phyloP scores from a whole-genome alignment of 2,329 filamentous ascomycete genomes.

The Nemania abortiva region DNA sequence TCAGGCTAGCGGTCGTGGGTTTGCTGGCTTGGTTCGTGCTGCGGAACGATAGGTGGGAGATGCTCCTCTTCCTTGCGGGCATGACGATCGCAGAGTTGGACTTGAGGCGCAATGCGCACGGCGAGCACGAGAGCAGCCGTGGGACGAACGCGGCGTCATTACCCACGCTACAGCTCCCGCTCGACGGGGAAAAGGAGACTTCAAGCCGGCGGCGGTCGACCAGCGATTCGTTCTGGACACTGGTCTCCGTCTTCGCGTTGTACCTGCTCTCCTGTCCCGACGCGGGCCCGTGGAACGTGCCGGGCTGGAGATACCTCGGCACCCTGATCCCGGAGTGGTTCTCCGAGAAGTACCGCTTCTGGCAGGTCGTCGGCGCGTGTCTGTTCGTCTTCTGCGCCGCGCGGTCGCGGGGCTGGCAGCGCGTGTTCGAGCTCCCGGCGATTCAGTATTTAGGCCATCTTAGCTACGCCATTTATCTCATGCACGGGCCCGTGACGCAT shows the following conservation, averaged over 20 bases:
- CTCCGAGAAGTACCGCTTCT: conserved; percentile 65
- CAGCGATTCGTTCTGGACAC: conserved; percentile 52
- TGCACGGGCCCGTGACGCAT: conserved; percentile 69
- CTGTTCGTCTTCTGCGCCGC: conserved; percentile 65
- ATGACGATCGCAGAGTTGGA: conserved; percentile 68
- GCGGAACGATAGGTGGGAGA: conserved; percentile 64
- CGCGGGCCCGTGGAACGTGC: conserved; percentile 56
- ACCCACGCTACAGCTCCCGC: conserved; percentile 42
- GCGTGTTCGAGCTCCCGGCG: conserved; percentile 61
- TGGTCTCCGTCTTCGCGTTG: conserved; percentile 62
- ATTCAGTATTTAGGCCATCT: conserved; percentile 71
- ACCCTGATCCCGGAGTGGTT: conserved; percentile 64
- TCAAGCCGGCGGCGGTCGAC: conserved; percentile 30
- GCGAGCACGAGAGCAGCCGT: conserved; percentile 20
- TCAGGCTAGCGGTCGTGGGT: conserved; percentile 59
- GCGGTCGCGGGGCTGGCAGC: conserved; percentile 61
- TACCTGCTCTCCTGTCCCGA: conserved; percentile 66
- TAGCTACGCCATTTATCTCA: conserved; percentile 71
- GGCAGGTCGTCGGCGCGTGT: conserved; percentile 66
- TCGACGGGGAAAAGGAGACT: conserved; percentile 37
- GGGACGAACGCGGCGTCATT: conserved; percentile 13
- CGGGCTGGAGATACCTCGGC: conserved; percentile 64
- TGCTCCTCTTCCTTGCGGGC: conserved; percentile 67
- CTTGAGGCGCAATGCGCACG: conserved; percentile 61
- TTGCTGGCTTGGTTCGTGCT: conserved; percentile 60